Evolutionary conservation across 2,329 filamentous ascomycete species (phyloP).

Genomic region (Trichocomaceae sp.): DNA sequence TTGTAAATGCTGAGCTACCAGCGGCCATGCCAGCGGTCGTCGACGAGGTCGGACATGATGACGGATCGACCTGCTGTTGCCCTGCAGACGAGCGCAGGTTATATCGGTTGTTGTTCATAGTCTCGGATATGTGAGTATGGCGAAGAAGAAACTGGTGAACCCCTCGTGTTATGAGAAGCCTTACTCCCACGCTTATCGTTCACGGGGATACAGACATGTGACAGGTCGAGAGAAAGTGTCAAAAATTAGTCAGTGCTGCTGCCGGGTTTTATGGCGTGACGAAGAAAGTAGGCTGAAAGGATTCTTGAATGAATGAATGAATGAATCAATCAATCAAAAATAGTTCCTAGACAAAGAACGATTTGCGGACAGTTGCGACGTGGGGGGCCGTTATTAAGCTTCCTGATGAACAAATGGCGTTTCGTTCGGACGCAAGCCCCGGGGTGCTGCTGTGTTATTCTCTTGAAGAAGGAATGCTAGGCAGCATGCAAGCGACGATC

Average conservation of each 20-base stretch:
- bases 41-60: conserved; percentile 5
- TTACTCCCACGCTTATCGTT: background rate
- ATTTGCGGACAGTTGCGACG: background rate
- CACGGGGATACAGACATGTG: background rate
- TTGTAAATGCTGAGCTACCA: background rate
- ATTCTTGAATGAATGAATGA: no score
- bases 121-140: background rate
- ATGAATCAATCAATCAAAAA: no score
- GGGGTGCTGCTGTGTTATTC: background rate
- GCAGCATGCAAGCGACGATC: background rate
- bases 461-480: background rate
- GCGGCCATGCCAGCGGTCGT: background rate
- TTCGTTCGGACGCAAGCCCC: conserved; percentile 5
- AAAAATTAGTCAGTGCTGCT: background rate
- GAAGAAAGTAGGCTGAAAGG: background rate
- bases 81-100: conserved; percentile 11
- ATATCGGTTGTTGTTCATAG: conserved; percentile 10
- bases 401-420: background rate
- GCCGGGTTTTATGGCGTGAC: background rate
- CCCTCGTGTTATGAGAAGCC: background rate
- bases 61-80: conserved; percentile 2
- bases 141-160: background rate
- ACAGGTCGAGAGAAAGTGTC: background rate
- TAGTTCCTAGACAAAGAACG: no score
- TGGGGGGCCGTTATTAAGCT: background rate